Evolutionary conservation across 73 alveolate species (phyloP), one percentile per base, ranked within the genome.

Genomic region (Symbiodinium pilosum): DNA sequence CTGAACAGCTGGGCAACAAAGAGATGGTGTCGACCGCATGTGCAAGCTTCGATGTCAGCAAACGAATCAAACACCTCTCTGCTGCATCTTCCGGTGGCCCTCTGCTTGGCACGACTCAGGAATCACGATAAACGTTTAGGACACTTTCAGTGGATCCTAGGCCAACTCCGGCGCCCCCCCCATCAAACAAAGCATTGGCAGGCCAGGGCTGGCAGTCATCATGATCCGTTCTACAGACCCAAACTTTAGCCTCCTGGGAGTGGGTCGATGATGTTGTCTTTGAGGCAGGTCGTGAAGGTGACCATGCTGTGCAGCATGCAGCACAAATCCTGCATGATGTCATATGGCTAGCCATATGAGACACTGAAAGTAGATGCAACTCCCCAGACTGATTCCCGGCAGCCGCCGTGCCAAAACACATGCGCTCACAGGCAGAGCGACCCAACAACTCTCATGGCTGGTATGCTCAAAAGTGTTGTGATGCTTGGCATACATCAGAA

Each of bases 301-400:
- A 91, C 96, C 39, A 91, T 43, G 87, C 77, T 41, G 88, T 38
- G 38, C 52, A 91, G 88, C 39, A 91, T 91, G 75, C 88, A 91
- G 43, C n/a, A 68, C 51, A 91, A 9, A 52, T 91, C 96, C 85
- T 71, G 41, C 30, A 2, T 26, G 8, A 20, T 59, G 77, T 6
- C 77, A 59, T 59, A 34, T n/a, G n/a, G n/a, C n/a, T n/a, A 52
- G 9, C 69, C 20, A 77, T 26, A 39, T 2, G 7, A 64, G 39
- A 83, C 34, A 2, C 40, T 40, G 12, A 16, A 1, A 43, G 38
- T 36, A 75, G 47, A 30, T 8, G 30, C 87, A 75, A 51, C 24
- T 3, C 32, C 21, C 56, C 56, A 28, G 26, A 18, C n/a, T 38
- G 87, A 56, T 16, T 26, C 86, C 34, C 43, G 6, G 43, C 86